Conservation (phyloP, 2,329 filamentous ascomycete genomes). For the Didymella sp. region DNA sequence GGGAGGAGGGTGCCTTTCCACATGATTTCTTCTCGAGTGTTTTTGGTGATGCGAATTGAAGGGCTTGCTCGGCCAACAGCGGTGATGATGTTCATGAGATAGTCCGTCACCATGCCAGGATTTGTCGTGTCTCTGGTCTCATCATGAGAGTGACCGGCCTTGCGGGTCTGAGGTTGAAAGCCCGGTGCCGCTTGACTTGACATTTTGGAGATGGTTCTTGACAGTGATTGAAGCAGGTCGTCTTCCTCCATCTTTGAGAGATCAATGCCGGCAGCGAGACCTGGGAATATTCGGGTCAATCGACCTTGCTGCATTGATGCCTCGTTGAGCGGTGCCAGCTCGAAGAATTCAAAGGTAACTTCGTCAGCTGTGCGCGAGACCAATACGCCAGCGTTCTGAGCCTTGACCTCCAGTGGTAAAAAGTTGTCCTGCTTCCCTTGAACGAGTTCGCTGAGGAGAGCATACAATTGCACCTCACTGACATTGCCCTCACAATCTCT, state of each 20-base stretch:
- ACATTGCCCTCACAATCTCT: background rate
- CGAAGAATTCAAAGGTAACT: background rate
- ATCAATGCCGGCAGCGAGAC: background rate
- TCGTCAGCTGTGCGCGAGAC: background rate
- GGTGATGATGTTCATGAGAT: background rate
- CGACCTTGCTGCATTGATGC: background rate
- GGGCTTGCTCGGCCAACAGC: background rate
- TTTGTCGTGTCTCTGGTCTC: background rate
- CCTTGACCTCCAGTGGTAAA: background rate
- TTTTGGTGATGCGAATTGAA: background rate
- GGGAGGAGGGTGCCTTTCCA: background rate
- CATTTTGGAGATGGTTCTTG: background rate
- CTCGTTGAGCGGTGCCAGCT: background rate
- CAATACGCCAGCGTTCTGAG: background rate
- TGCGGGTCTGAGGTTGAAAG: background rate
- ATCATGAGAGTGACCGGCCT: background rate
- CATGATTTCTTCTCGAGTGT: background rate
- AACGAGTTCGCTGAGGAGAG: background rate
- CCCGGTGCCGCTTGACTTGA: background rate
- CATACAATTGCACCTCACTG: background rate
- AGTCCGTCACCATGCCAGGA: background rate
- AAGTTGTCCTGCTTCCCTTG: background rate
- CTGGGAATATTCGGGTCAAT: background rate
- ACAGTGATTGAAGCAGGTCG: background rate
- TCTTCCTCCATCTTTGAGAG: background rate